Evolutionary conservation across 2,329 filamentous ascomycete genomes (phyloP).

Genomic region (Pleoardoris graminearum): DNA sequence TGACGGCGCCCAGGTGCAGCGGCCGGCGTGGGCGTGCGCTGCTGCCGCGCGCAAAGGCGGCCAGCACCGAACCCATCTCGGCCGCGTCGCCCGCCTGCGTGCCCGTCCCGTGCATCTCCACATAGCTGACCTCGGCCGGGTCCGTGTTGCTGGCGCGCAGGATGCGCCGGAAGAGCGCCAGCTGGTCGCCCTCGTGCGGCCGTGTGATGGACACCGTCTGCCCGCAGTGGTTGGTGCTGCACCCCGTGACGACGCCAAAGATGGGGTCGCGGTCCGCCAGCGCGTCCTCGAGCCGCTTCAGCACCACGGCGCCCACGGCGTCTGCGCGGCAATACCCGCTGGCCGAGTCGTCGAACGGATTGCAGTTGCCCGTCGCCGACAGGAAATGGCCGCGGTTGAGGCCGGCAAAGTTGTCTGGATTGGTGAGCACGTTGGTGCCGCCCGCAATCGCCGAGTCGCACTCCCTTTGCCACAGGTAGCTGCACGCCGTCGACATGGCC

Average conservation of each 20-base stretch:
- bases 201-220: conserved; percentile 37
- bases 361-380: conserved; percentile 26
- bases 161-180: conserved; percentile 17
- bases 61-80: conserved; percentile 24
- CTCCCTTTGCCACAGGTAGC: conserved; percentile 33
- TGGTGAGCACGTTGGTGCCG: conserved; percentile 24
- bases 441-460: conserved; percentile 27
- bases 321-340: conserved; percentile 34
- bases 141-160: conserved; percentile 29
- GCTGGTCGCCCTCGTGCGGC: conserved; percentile 28
- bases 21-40: no score
- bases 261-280: conserved; percentile 21
- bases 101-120: conserved; percentile 40
- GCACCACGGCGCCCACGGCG: conserved; percentile 27
- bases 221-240: conserved; percentile 38
- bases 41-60: conserved; percentile 18
- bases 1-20: conserved; percentile 35
- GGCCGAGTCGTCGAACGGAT: conserved; percentile 30
- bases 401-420: conserved; percentile 33
- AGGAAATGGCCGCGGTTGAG: conserved; percentile 25
- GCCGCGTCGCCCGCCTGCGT: conserved; percentile 34
- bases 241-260: conserved; percentile 32
- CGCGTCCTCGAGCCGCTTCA: conserved; percentile 33
- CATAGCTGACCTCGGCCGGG: conserved; percentile 22
- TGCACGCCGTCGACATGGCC: conserved; percentile 23